phyloP scores from a whole-genome alignment of 768 basidiomycete species.

The Imleria badia region DNA sequence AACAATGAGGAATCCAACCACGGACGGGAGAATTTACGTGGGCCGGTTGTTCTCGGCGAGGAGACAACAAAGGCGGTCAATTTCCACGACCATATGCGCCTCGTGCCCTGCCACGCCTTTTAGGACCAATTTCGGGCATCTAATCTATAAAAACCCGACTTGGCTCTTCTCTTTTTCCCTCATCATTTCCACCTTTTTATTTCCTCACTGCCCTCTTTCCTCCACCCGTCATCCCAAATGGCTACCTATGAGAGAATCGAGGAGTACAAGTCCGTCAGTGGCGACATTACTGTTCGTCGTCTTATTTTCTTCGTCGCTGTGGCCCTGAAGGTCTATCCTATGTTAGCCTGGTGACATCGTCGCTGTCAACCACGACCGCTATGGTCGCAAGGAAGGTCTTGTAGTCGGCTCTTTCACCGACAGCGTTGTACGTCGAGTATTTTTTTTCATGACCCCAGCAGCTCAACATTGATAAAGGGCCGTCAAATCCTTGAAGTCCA shows the following conservation, averaged over 20 bases:
- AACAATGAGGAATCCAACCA: conserved; percentile 2
- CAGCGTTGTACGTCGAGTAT: conserved; percentile 50
- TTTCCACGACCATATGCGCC: conserved; percentile 37
- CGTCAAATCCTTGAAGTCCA: conserved; percentile 83
- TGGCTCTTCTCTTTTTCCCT: conserved; percentile 19
- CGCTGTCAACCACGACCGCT: conserved; percentile 62
- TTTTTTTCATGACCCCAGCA: not conserved
- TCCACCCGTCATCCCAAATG: conserved; percentile 34
- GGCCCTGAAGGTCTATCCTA: conserved; percentile 2
- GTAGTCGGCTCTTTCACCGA: conserved; percentile 77
- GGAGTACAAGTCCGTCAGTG: conserved; percentile 27
- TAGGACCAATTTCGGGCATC: conserved; percentile 33
- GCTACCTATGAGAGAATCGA: conserved; percentile 36
- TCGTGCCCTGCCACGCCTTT: conserved; percentile 52
- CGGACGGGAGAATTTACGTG: conserved; percentile 11
- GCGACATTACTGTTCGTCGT: conserved; percentile 38
- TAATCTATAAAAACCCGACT: conserved; percentile 50
- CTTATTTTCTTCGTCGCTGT: not conserved
- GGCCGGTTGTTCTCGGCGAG: conserved; percentile 10
- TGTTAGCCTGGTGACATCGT: conserved; percentile 77
- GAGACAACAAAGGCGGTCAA: conserved; percentile 16
- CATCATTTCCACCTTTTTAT: conserved; percentile 27
- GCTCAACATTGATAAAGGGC: conserved; percentile 46
- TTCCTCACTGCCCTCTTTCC: conserved; percentile 19
- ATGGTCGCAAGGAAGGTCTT: conserved; percentile 73